Evolutionary conservation across 2,329 filamentous ascomycete species (phyloP), one percentile per base, ranked within the genome.

Genomic region (Aspergillus neotritici): DNA sequence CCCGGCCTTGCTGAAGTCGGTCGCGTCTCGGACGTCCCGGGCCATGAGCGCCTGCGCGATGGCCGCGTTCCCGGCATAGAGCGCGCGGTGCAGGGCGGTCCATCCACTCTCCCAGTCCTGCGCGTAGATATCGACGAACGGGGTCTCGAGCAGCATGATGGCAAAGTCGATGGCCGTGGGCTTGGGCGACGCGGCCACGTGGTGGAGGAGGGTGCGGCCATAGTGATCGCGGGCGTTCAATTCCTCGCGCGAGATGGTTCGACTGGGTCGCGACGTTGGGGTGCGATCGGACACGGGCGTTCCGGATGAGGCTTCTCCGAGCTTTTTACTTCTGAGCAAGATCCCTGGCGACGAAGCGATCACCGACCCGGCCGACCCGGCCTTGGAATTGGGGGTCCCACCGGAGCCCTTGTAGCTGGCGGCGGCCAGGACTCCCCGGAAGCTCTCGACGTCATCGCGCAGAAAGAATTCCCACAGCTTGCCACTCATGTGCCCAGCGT

Each of bases 391-490:
- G 33, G 56, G 41, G 16, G 49, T 44, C 30, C 54, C 56, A 51
- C 55, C 58, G 34, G 51, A 49, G 40, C 52, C 58, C 37, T 63
- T 72, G 76, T 70, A 77, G 63, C 77, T 75, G 70, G 84, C 77
- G 67, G 80, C 81, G 63, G 83, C 83, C 78, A 98, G 79, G 64
- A 94, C 80, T 74, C 84, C 85, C 73, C 86, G 85, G 79, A 98
- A 97, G 65, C 75, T 82, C 67, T 94, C 90, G 82, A 95, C 86
- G 82, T 98, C 89, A 79, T 96, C 87, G 82, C 96, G 86, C 76
- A 94, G 85, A 68, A 91, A 97, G 68, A 81, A 87, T 79, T 89
- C 90, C 91, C 91, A 96, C 69, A 98, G 82, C 80, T 86, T 80
- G 75, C 89, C 85, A 84, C 87, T 97, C 91, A 97, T 93, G 82